A percentile compares a stretch with the other conserved stretches of the same genome.
Evolutionary conservation across 2,329 filamentous ascomycete species (phyloP).

Genomic region (Diaporthe citri): DNA sequence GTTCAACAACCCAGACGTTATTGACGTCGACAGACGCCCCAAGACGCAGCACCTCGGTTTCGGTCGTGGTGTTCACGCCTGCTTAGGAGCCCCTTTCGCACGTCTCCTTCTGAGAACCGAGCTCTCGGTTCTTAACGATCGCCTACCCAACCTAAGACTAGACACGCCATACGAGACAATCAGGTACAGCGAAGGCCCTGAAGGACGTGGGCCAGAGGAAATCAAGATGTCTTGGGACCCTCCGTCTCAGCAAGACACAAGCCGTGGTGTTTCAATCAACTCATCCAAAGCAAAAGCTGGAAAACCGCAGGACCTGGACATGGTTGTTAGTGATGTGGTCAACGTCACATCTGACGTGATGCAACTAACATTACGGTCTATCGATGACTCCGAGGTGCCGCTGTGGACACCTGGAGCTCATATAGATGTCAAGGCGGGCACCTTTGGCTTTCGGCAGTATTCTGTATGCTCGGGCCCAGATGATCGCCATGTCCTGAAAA

Average conservation of each 20-base stretch:
- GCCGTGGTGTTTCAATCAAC: background rate
- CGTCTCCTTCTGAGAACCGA: background rate
- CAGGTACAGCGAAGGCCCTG: background rate
- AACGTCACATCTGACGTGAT: background rate
- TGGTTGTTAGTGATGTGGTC: background rate
- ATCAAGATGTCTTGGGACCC: background rate
- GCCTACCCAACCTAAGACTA: background rate
- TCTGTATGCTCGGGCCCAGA: background rate
- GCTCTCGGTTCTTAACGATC: background rate
- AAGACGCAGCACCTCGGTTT: background rate
- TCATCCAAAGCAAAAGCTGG: no score
- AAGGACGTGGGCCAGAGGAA: background rate
- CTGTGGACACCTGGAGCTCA: background rate
- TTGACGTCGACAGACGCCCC: background rate
- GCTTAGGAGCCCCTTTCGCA: background rate
- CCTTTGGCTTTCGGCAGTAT: conserved; percentile 2
- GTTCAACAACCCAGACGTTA: background rate
- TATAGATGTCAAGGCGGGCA: background rate
- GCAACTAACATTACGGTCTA: background rate
- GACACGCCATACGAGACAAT: background rate
- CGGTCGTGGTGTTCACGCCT: background rate
- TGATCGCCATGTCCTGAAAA: background rate
- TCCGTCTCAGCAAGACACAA: background rate
- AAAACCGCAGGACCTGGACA: background rate
- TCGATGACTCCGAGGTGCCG: background rate